Base-by-base conservation (phyloP, 306 rosid genomes). In the Elaeagnus macrophylla region DNA sequence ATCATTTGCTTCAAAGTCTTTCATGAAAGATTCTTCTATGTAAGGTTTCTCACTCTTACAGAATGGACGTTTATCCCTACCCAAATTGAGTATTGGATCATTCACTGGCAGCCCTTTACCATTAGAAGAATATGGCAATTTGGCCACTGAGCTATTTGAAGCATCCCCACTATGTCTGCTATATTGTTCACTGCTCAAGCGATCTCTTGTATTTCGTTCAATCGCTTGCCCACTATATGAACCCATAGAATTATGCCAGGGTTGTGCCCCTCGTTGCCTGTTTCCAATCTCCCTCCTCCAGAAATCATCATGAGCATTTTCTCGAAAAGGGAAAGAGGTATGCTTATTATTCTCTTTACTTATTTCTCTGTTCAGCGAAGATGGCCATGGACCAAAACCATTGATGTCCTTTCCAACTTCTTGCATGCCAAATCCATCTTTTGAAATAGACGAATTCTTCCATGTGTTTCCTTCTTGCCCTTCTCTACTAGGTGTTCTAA, bases 81-180 rank as follows among this genome's bases (percentile, higher is more conserved):
- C 85, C 66, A 91, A 90, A 77, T 83, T 90, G 49, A 83, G 91
- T 56, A 81, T 68, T 1, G 89, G 91, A 65, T 86, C 97, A 69
- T 76, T 74, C 17, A 81, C 70, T 61, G 82, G 67, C 62, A 74
- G 81, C 20, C 84, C 89, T 67, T 77, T 83, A 64, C 70, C 80
- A 61, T 90, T 85, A 14, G 66, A 18, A 2, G 81, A 65, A 79
- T 79, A 83, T 42, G 88, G 73, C 9, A 78, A 68, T 51, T 80
- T 86, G 0, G 79, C 57, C 53, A 64, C 68, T 3, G 76, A 74
- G 66, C 65, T 68, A 66, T 62, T 72, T 14, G 61, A 45, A 57
- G 78, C 70, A 69, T 69, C 80, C n/a, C 70, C 72, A 60, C 88
- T 78, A 61, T 64, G 74, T 68, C 84, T 74, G 59, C 59, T 76